These are phyloP conservation scores for Ogataea wickerhamii DNA, from an alignment of 805 yeast species.

Conservation along the genomic window DNA sequence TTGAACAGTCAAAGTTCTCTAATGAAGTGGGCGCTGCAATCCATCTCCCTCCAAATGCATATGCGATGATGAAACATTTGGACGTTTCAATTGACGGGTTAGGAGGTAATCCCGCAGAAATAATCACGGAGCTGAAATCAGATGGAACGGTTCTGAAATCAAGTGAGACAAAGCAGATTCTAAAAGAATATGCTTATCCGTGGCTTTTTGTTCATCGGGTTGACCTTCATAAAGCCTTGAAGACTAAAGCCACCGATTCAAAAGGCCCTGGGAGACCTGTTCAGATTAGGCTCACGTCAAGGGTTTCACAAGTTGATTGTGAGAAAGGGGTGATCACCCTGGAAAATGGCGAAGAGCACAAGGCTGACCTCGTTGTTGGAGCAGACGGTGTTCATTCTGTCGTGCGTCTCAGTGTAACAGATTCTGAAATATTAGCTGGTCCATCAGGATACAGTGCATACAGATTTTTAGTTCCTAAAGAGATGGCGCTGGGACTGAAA, in stretches of 20 bases:
- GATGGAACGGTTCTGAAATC: constrained; percentile 3
- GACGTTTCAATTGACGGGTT: constrained; percentile 19
- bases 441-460: constrained; percentile 10
- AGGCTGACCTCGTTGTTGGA: constrained; percentile 28
- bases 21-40: constrained; percentile 32
- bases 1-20: constrained; percentile 26
- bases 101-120: constrained; percentile 8
- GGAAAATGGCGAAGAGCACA: constrained; percentile 22
- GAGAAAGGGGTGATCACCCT: constrained; percentile 23
- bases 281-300: constrained; percentile 3
- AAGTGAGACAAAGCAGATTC: constrained; percentile 3
- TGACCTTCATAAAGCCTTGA: constrained; percentile 6
- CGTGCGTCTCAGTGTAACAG: constrained; percentile 4
- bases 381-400: constrained; percentile 31
- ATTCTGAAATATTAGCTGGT: constrained; percentile 4
- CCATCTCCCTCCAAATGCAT: constrained; percentile 31
- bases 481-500: constrained; percentile 1
- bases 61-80: constrained; percentile 26
- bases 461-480: constrained; percentile 9
- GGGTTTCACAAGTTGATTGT: constrained; percentile 17
- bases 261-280: constrained; percentile 7
- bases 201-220: constrained; percentile 10
- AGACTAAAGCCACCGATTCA: constrained; percentile 2
- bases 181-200: constrained; percentile 8
- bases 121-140: constrained; percentile 5